Base-by-base conservation (phyloP, 2,329 filamentous ascomycete species). In the Claviceps africana region DNA sequence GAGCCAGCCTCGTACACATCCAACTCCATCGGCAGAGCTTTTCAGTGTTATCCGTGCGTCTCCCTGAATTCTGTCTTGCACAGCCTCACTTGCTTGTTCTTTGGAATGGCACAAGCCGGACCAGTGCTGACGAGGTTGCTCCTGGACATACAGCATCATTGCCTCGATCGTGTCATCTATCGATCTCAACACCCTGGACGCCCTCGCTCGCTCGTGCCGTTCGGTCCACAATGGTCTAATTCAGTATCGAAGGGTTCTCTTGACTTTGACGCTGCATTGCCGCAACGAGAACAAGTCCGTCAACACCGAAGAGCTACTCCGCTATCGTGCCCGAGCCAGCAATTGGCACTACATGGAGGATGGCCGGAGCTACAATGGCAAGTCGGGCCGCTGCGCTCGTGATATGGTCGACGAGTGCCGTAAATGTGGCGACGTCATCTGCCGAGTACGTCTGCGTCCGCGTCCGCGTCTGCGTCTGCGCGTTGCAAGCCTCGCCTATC, bases 321-420 rank as follows among this genome's bases (percentile, higher is more conserved):
- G 80, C 17, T 80, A 77, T 60, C 74, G 79, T 30, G 66, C 78
- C 45, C 72, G 77, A 51, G 76, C 77, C 33, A 70, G 72, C 37
- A 77, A 78, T 63, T 80, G 75, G 76, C 76, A 73, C 61, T 79
- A 80, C 59, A 77, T 81, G 71, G 72, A 79, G 55, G 73, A 79
- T 51, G 70, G 70, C 44, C 69, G 79, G 15, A 59, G 75, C 51
- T 73, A 72, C 58, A 71, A 74, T 56, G 83, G 85, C 50, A 91
- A 88, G 67, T 75, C 86, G 30, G 83, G 86, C 5, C 76, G 77
- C 59, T 97, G 91, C 64, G 91, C 91, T 22, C 77, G 88, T 55
- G 91, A 96, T 66, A 79, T 95, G 79, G 91, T 97, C 5, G 79
- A 76, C 43, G 83, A 85, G 59, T 96, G 91, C 66, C 80, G 88